A percentile compares a stretch with the other conserved stretches of the same genome.
Evolutionary conservation across 2,329 filamentous ascomycete genomes (phyloP).

Genomic region (Calonectria pseudoreteaudii): DNA sequence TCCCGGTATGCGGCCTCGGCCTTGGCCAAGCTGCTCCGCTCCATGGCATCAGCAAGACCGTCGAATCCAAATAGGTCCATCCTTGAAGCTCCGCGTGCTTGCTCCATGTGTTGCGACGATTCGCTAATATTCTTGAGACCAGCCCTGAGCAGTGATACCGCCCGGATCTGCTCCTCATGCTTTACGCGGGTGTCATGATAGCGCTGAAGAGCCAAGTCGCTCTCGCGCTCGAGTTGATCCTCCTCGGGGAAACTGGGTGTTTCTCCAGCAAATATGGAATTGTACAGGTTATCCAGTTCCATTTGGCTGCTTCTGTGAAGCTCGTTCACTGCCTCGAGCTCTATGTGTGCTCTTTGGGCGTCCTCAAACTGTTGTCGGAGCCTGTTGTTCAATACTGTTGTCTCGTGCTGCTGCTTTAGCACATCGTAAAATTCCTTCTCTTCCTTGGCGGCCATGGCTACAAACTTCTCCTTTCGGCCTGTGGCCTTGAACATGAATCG

Average conservation of each 20-base stretch:
- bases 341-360: not conserved
- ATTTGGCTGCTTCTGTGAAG: not conserved
- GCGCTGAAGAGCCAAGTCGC: not conserved
- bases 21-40: not conserved
- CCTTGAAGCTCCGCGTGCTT: not conserved
- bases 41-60: not conserved
- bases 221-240: not conserved
- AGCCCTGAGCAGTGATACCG: not conserved
- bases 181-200: not conserved
- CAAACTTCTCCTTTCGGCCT: conserved; percentile 51
- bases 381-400: not conserved
- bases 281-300: not conserved
- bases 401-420: not conserved
- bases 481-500: conserved; percentile 63
- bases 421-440: not conserved
- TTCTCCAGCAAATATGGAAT: not conserved
- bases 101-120: not conserved
- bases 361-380: not conserved
- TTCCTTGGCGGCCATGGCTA: not conserved
- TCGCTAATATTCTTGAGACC: not conserved
- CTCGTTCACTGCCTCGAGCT: not conserved
- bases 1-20: not conserved
- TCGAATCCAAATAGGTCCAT: not conserved
- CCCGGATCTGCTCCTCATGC: not conserved
- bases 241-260: not conserved